Conservation (phyloP, 257 asterid species). For the Jaltomata sinuosa region DNA sequence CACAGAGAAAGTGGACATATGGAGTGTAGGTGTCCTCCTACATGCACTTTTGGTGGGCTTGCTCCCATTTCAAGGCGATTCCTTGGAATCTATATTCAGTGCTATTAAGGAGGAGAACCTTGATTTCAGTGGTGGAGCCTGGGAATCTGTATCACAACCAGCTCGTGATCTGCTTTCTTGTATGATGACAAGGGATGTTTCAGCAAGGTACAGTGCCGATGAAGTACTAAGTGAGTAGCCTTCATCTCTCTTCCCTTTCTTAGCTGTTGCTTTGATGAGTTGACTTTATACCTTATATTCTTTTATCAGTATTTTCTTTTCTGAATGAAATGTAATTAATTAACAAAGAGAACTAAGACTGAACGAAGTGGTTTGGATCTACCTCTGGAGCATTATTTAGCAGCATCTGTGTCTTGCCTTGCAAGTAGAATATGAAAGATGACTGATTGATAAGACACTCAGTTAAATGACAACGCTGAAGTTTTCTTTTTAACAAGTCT, state of each 20-base stretch:
- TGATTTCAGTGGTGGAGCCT: slow-evolving; percentile 46
- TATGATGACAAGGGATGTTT: slow-evolving; percentile 56
- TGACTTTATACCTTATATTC: background rate
- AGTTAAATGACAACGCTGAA: background rate
- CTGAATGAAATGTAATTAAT: background rate
- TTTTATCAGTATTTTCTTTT: background rate
- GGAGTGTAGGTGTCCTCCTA: slow-evolving; percentile 90
- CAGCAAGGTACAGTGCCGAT: slow-evolving; percentile 54
- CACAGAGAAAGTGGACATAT: slow-evolving; percentile 78
- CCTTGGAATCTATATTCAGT: slow-evolving; percentile 59
- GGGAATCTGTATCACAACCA: slow-evolving; percentile 64
- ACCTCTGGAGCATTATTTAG: background rate
- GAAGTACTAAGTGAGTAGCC: slow-evolving; percentile 68
- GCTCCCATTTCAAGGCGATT: slow-evolving; percentile 75
- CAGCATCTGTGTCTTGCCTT: background rate
- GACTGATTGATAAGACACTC: background rate
- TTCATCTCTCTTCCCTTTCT: background rate
- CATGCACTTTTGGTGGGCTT: slow-evolving; percentile 75
- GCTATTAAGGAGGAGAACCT: slow-evolving; percentile 66
- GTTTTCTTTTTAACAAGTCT: background rate
- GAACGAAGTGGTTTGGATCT: background rate
- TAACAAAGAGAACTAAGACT: background rate
- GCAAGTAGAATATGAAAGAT: background rate
- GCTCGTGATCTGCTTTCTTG: slow-evolving; percentile 70
- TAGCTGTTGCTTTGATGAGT: background rate